These are phyloP conservation scores for Dionaea muscipula DNA, from an alignment of 179 eudicot genomes.

Conservation along the genomic window DNA sequence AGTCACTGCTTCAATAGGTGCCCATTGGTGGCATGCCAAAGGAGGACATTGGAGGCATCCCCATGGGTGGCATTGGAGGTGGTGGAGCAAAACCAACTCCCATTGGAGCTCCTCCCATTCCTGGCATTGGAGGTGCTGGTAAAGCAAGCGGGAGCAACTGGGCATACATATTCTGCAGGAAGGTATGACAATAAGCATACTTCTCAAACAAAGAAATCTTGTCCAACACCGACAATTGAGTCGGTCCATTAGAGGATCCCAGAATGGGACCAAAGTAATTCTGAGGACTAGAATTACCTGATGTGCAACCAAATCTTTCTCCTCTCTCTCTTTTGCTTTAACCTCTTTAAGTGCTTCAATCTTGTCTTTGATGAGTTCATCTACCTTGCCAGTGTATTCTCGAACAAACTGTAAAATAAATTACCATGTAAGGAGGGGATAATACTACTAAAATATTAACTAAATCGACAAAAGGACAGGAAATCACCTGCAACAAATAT, in stretches of 20 bases:
- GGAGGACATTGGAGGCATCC: constrained; percentile 42
- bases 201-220: neutral
- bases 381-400: constrained; percentile 42
- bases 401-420: constrained; percentile 26
- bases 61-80: constrained; percentile 38
- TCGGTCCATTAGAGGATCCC: too few species aligned
- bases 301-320: constrained; percentile 33
- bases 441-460: neutral
- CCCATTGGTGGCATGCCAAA: constrained; percentile 45
- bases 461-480: neutral
- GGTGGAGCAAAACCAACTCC: constrained; percentile 26
- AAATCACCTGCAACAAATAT: constrained; percentile 31
- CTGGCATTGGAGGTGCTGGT: constrained; percentile 42
- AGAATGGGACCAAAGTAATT: too few species aligned
- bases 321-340: constrained; percentile 31
- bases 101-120: constrained; percentile 28
- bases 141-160: constrained; percentile 39
- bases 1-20: constrained; percentile 14
- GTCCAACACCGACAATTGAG: too few species aligned
- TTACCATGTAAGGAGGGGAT: neutral
- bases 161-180: constrained; percentile 36
- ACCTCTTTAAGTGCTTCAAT: constrained; percentile 29
- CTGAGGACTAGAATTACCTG: too few species aligned
- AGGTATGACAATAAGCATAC: too few species aligned
- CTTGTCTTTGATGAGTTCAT: constrained; percentile 35